Percentiles rank a stretch among this genome's conserved stretches.
Conservation (phyloP, 257 asterid genomes). For the Solanum commersonii region DNA sequence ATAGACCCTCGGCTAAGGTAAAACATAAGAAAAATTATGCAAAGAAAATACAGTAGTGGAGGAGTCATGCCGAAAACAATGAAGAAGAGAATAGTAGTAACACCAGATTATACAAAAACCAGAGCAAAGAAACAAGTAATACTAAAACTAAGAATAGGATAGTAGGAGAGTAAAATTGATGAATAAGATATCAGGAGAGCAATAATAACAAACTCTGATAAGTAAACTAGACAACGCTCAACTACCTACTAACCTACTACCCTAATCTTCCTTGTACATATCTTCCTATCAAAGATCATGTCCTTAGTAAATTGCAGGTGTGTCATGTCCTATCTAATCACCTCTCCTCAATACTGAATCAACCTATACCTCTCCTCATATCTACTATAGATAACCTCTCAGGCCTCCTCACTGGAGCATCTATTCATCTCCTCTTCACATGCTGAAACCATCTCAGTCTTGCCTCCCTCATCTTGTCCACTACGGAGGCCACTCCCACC, state of each 20-base stretch:
- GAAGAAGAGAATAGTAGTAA: not conserved
- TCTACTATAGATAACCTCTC: not conserved
- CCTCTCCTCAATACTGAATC: not conserved
- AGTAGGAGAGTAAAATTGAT: not conserved
- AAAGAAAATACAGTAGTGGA: not conserved
- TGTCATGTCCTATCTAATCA: not conserved
- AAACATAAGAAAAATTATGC: not conserved
- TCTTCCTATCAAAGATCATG: not conserved
- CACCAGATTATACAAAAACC: not conserved
- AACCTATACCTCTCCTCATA: not conserved
- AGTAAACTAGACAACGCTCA: not conserved
- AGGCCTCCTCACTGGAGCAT: not conserved
- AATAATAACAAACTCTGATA: not conserved
- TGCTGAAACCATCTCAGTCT: not conserved
- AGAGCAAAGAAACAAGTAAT: not conserved
- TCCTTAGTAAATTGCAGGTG: not conserved
- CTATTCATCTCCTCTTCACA: not conserved
- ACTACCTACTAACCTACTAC: not conserved
- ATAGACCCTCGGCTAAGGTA: not conserved
- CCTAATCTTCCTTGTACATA: not conserved
- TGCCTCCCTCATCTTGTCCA: not conserved
- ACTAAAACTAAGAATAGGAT: not conserved
- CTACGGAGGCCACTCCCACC: not conserved
- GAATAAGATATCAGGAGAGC: not conserved
- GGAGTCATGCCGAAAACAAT: not conserved